Evolutionary conservation across 306 rosid genomes (phyloP).

Genomic region (Pyrus communis): DNA sequence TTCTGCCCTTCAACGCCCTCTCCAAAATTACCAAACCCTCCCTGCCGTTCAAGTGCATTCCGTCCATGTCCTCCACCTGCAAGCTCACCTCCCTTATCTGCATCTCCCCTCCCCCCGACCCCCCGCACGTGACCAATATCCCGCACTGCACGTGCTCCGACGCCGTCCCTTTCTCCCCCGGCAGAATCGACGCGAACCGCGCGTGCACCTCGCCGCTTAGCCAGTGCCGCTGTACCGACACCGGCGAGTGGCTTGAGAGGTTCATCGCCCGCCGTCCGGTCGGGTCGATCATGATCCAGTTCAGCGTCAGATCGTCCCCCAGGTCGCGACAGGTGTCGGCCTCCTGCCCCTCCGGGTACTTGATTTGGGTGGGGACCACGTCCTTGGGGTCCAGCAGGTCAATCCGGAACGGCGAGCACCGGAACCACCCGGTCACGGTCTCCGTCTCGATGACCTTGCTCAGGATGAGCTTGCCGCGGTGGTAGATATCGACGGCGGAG

Average conservation of each 20-base stretch:
- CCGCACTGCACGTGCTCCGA: slow-evolving; percentile 45
- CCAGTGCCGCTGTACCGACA: slow-evolving; percentile 59
- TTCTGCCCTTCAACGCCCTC: slow-evolving; percentile 43
- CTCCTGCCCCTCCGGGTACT: slow-evolving; percentile 13
- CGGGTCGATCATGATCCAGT: slow-evolving; percentile 65
- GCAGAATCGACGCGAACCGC: slow-evolving; percentile 39
- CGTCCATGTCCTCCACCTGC: slow-evolving; percentile 73
- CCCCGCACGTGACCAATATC: slow-evolving; percentile 36
- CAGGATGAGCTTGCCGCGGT: slow-evolving; percentile 26
- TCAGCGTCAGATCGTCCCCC: slow-evolving; percentile 30
- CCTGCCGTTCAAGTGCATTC: slow-evolving; percentile 47
- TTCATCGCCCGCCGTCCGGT: slow-evolving; percentile 46
- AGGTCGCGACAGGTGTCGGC: slow-evolving; percentile 23
- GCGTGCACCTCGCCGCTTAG: slow-evolving; percentile 61
- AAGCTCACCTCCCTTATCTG: slow-evolving; percentile 57
- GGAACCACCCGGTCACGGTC: slow-evolving; percentile 63
- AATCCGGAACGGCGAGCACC: slow-evolving; percentile 60
- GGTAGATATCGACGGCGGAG: slow-evolving; percentile 63
- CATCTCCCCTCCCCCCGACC: slow-evolving; percentile 35
- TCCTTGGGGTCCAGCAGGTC: slow-evolving; percentile 64
- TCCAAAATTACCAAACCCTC: slow-evolving; percentile 58
- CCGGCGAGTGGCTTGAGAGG: slow-evolving; percentile 54
- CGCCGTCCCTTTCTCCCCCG: slow-evolving; percentile 45
- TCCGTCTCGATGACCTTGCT: slow-evolving; percentile 63
- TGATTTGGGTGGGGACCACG: slow-evolving; percentile 38